Evolutionary conservation across 2,329 filamentous ascomycete species (phyloP), one percentile per base, ranked within the genome.

Genomic region (Diplocarpon mali): DNA sequence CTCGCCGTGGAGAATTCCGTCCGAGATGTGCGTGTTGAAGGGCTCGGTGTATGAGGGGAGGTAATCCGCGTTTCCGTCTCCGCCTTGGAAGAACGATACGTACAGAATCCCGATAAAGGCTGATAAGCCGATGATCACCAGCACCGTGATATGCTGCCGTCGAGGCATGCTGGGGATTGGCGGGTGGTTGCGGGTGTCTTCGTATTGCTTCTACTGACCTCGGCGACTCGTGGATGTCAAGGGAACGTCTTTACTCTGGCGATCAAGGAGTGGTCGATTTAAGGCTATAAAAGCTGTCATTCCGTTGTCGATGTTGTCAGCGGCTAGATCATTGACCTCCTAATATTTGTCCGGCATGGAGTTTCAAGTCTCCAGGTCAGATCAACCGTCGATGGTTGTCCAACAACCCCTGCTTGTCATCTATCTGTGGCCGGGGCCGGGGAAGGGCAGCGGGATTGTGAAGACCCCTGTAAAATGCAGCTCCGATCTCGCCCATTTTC

Each of bases 61-160:
- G 32, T 50, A 53, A 24, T 55, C 50, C 8, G 53, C 44, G 46
- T 52, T 41, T 37, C 46, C 49, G 14, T 43, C 31, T 27, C 49
- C 40, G 15, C 42, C 48, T 7, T 54, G 48, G 35, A 60, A 60
- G 47, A 61, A 62, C 51, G 73, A 69, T 44, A 78, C 73, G 53
- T 79, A 73, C 51, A 75, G 67, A 52, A 81, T 73, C 34, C 75
- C 72, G 46, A 84, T 53, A 56, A 75, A 70, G 43, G 81, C 70
- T 49, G 73, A 64, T 47, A 72, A 66, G 53, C 78, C 67, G 53
- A 70, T 69, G 53, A 80, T 57, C 39, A 78, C 59, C 50, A 81
- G 57, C 40, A 73, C 65, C 52, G 75, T 58, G 27, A 74, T 67
- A 47, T 79, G 60, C 54, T 76, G 53, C 42, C 54, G 51, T 36